Conservation (phyloP, 2,329 filamentous ascomycete genomes). For the Canariomyces notabilis region DNA sequence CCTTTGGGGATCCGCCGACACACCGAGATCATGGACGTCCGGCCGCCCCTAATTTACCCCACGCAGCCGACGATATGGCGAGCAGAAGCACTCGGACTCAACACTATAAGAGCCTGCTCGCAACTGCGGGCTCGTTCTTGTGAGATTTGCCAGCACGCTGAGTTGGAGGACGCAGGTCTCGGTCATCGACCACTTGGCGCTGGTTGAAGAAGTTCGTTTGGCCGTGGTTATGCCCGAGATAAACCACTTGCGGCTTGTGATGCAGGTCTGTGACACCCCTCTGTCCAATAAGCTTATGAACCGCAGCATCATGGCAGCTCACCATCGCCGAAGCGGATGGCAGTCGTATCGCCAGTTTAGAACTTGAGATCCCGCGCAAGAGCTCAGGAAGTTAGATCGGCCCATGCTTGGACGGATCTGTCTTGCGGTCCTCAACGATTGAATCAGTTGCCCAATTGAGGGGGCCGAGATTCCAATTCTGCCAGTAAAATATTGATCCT, state of each 20-base stretch:
- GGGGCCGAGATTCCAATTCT: too few relatives aligned
- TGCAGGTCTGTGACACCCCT: slow-evolving; percentile 4
- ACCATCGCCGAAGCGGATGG: slow-evolving; percentile 1
- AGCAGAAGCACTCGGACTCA: not conserved
- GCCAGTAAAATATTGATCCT: too few relatives aligned
- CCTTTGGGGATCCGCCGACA: not conserved
- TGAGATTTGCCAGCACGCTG: not conserved
- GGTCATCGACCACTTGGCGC: not conserved
- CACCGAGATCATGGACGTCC: not conserved
- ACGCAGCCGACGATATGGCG: not conserved
- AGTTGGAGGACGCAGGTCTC: not conserved
- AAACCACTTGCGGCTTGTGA: not conserved
- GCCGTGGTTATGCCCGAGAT: slow-evolving; percentile 12
- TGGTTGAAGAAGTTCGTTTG: slow-evolving; percentile 5
- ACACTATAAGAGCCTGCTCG: not conserved
- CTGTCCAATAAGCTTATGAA: slow-evolving; percentile 5
- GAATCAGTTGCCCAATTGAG: too few relatives aligned
- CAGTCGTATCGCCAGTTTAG: too few relatives aligned
- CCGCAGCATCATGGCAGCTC: slow-evolving; percentile 4
- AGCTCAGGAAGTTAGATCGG: too few relatives aligned
- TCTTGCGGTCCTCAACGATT: too few relatives aligned
- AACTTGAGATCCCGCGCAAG: too few relatives aligned
- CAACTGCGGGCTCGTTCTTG: not conserved
- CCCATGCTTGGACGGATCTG: too few relatives aligned
- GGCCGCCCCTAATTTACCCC: not conserved